Conservation (phyloP, 768 basidiomycete species). For the Boletus reticulatus region DNA sequence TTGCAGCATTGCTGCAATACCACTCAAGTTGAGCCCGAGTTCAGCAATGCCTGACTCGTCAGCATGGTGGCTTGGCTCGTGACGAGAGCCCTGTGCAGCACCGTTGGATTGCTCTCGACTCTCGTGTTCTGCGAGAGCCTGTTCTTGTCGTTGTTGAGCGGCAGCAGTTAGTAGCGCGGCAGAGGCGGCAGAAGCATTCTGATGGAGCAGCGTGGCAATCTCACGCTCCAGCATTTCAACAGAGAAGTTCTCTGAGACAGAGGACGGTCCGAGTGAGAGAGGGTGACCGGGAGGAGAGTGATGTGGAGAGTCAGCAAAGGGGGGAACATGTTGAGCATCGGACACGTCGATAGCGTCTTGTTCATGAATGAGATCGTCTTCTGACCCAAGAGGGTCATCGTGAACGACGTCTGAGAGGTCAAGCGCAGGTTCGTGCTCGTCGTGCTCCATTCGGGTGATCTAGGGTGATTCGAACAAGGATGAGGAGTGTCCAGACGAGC, state of each 20-base stretch:
- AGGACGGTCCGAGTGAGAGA: constrained; percentile 39
- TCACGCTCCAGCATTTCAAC: constrained; percentile 78
- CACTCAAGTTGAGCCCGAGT: constrained; percentile 56
- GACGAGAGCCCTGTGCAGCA: constrained; percentile 10
- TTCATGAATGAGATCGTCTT: constrained; percentile 37
- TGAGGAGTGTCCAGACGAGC: too few relatives aligned
- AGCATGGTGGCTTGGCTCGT: constrained; percentile 13
- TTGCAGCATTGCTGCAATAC: constrained; percentile 76
- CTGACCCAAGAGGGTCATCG: constrained; percentile 69
- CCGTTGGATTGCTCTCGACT: constrained; percentile 27
- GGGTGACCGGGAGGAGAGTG: constrained; percentile 25
- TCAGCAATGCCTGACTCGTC: constrained; percentile 27
- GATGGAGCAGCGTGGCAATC: constrained; percentile 70
- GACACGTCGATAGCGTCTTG: constrained; percentile 29
- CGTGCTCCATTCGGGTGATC: constrained; percentile 42
- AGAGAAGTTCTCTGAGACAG: constrained; percentile 50
- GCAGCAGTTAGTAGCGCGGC: constrained; percentile 63
- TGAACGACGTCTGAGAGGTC: constrained; percentile 84
- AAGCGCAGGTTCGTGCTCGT: constrained; percentile 61
- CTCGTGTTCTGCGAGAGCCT: constrained; percentile 37
- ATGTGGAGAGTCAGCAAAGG: constrained; percentile 20
- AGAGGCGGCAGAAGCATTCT: constrained; percentile 70
- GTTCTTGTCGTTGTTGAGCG: constrained; percentile 62
- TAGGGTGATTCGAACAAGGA: not conserved
- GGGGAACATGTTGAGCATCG: constrained; percentile 31